phyloP scores from a whole-genome alignment of 2,329 filamentous ascomycete genomes.

The Cercospora sesami region DNA sequence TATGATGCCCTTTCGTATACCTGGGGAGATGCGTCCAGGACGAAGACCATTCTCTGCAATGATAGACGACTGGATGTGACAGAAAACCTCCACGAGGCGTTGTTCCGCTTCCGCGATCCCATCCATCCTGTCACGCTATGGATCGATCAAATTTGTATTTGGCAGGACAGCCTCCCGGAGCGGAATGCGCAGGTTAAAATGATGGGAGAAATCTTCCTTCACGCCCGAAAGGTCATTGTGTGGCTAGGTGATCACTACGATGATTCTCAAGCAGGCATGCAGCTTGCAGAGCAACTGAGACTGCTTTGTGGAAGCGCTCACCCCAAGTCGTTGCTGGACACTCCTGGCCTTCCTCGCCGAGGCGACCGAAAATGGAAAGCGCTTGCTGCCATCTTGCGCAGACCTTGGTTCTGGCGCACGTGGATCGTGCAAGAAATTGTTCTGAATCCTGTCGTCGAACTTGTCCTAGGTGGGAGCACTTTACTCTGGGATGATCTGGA shows the following conservation, averaged over 20 bases:
- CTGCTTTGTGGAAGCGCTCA: constrained; percentile 19
- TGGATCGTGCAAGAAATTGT: constrained; percentile 40
- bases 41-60: constrained; percentile 35
- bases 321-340: constrained; percentile 20
- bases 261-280: constrained; percentile 34
- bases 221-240: constrained; percentile 34
- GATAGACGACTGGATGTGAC: constrained; percentile 31
- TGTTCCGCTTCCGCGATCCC: constrained; percentile 33
- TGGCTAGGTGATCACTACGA: constrained; percentile 37
- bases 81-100: constrained; percentile 32
- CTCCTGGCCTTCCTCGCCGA: constrained; percentile 32
- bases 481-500: constrained; percentile 36
- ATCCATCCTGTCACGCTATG: constrained; percentile 28
- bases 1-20: constrained; percentile 39
- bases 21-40: constrained; percentile 30
- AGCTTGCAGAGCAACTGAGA: constrained; percentile 33
- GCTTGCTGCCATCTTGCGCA: constrained; percentile 30
- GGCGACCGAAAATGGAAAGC: constrained; percentile 34
- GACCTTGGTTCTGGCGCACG: constrained; percentile 36
- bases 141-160: constrained; percentile 39
- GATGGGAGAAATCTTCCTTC: constrained; percentile 38
- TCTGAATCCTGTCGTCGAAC: constrained; percentile 34
- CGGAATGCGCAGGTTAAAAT: constrained; percentile 36
- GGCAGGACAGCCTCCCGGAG: constrained; percentile 34
- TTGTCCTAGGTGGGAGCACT: constrained; percentile 31